These are phyloP conservation scores for Lyophyllum decastes DNA, from an alignment of 768 basidiomycete species.

Conservation along the genomic window DNA sequence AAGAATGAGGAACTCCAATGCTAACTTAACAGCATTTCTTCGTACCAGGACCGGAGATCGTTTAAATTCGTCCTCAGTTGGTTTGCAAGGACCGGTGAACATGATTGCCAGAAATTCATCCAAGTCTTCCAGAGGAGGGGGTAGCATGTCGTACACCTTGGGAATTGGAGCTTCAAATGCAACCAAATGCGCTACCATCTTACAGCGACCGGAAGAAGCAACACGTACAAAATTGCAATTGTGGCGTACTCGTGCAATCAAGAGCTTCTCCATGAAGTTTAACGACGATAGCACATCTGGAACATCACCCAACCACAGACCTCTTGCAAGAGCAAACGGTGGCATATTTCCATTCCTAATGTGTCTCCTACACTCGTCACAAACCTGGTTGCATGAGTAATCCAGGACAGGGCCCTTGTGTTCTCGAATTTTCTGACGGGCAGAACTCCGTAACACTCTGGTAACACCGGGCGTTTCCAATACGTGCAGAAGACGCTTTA, in stretches of 20 bases:
- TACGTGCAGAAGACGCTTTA: too few relatives aligned
- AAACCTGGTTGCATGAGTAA: too few relatives aligned
- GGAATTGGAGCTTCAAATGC: not conserved
- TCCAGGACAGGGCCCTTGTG: too few relatives aligned
- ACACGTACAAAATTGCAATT: conserved; percentile 11
- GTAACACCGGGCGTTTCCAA: too few relatives aligned
- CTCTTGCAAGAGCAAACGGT: too few relatives aligned
- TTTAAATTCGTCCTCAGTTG: conserved; percentile 24
- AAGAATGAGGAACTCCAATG: conserved; percentile 35
- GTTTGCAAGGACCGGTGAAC: conserved; percentile 21
- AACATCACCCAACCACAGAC: too few relatives aligned
- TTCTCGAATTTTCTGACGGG: not conserved
- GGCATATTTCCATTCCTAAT: too few relatives aligned
- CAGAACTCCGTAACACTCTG: not conserved
- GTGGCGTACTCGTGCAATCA: conserved; percentile 7
- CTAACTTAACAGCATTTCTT: conserved; percentile 6
- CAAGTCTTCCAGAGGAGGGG: not conserved
- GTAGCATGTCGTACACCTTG: not conserved
- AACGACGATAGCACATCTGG: too few relatives aligned
- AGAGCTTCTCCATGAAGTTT: too few relatives aligned
- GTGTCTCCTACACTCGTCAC: too few relatives aligned
- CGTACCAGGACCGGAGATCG: not conserved
- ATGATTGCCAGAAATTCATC: too few relatives aligned
- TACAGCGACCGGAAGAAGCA: not conserved
- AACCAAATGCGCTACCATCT: too few relatives aligned